Evolutionary conservation across 306 rosid genomes (phyloP).

Genomic region (Trifolium pratense): DNA sequence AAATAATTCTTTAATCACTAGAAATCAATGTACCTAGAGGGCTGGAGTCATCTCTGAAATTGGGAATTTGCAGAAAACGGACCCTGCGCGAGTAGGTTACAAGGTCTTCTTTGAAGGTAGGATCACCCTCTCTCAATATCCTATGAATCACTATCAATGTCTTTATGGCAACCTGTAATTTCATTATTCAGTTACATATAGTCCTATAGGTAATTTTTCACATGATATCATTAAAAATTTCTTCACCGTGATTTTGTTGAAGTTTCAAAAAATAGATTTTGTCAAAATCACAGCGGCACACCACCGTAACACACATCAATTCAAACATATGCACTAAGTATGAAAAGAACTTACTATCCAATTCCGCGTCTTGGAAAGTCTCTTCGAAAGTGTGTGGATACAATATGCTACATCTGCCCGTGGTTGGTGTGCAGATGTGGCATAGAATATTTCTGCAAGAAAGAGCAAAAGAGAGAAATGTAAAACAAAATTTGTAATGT

Average conservation of each 20-base stretch:
- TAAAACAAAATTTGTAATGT: constrained; percentile 8
- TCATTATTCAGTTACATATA: no score
- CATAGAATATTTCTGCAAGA: constrained; percentile 66
- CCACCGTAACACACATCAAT: no score
- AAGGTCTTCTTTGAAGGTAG: constrained; percentile 82
- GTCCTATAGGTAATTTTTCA: background rate
- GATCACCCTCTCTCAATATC: constrained; percentile 94
- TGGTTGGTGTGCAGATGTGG: constrained; percentile 80
- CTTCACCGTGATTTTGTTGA: background rate
- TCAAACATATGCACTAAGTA: background rate
- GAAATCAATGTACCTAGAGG: constrained; percentile 64
- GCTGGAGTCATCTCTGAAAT: constrained; percentile 90
- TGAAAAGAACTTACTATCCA: constrained; percentile 69
- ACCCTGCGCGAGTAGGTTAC: constrained; percentile 63
- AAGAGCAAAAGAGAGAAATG: constrained; percentile 3
- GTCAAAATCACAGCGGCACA: background rate
- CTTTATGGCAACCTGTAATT: constrained; percentile 91
- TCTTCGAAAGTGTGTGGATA: constrained; percentile 75
- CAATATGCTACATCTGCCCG: constrained; percentile 91
- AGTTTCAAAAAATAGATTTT: background rate
- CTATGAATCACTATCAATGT: constrained; percentile 90
- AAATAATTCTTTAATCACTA: no score
- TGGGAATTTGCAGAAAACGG: constrained; percentile 80
- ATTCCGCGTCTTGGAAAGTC: constrained; percentile 79
- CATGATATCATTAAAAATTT: no score